A percentile compares a stretch with the other conserved stretches of the same genome.
These are phyloP conservation scores for Tilletia walkeri DNA, from an alignment of 1,284 basidiomycete species.

Conservation along the genomic window DNA sequence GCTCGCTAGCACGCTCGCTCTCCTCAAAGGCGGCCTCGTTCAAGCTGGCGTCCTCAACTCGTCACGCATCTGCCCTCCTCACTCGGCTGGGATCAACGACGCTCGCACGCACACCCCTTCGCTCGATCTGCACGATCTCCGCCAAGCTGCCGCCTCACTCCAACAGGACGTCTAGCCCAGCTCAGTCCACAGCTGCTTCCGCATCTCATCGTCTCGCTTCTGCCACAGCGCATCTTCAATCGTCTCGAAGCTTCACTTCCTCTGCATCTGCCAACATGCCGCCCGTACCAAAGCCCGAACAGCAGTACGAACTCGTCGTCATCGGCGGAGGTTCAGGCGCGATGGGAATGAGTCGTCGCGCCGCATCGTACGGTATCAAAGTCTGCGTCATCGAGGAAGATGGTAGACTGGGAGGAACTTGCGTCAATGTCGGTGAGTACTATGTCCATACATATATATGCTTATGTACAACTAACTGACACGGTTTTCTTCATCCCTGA, in stretches of 20 bases:
- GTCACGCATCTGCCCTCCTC: neutral
- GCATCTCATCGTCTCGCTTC: slow-evolving; percentile 6
- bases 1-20: too few species aligned
- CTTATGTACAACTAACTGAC: neutral
- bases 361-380: slow-evolving; percentile 88
- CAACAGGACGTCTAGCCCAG: neutral
- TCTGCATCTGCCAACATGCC: slow-evolving; percentile 38
- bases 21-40: neutral
- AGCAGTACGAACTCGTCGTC: slow-evolving; percentile 53
- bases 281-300: slow-evolving; percentile 41
- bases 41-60: slow-evolving; percentile 14
- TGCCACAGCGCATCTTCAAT: neutral
- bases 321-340: slow-evolving; percentile 55
- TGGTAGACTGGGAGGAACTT: slow-evolving; percentile 83
- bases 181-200: neutral
- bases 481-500: neutral
- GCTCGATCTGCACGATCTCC: neutral
- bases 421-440: slow-evolving; percentile 80
- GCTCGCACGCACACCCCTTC: neutral
- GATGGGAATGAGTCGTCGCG: slow-evolving; percentile 61
- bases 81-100: too few species aligned
- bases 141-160: neutral
- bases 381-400: slow-evolving; percentile 83
- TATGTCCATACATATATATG: too few species aligned
- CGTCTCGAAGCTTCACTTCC: slow-evolving; percentile 17